phyloP scores from a whole-genome alignment of 495 filamentous ascomycete genomes.

The Rhypophila decipiens region DNA sequence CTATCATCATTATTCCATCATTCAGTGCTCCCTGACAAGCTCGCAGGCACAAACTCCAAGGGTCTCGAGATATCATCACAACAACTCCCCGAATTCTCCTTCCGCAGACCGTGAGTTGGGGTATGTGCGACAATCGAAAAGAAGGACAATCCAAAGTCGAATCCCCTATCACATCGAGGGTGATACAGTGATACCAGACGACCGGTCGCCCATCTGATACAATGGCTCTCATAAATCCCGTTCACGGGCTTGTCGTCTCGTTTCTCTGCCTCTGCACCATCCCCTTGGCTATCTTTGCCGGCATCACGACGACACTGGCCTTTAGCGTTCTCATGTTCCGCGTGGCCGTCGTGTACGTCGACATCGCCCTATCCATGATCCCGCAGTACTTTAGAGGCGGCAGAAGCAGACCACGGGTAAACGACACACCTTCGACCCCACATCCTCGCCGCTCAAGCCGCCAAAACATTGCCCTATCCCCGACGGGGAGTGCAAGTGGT shows the following conservation, averaged over 20 bases:
- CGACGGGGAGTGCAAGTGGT: not conserved
- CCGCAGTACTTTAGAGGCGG: conserved; percentile 52
- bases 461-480: too few relatives aligned
- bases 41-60: too few relatives aligned
- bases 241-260: conserved; percentile 53
- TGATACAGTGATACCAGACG: too few relatives aligned
- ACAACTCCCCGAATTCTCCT: too few relatives aligned
- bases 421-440: not conserved
- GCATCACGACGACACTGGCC: conserved; percentile 61
- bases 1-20: too few relatives aligned
- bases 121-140: too few relatives aligned
- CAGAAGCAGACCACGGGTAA: conserved; percentile 5
- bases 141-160: too few relatives aligned
- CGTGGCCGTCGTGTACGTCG: conserved; percentile 61
- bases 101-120: too few relatives aligned
- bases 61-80: too few relatives aligned
- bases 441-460: too few relatives aligned
- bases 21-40: too few relatives aligned
- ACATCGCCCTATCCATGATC: conserved; percentile 55
- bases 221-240: conserved; percentile 41
- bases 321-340: conserved; percentile 59
- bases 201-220: not conserved
- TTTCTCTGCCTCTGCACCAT: conserved; percentile 59
- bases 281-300: conserved; percentile 63
- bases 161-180: too few relatives aligned